Base-by-base conservation (phyloP, 441 rosid genomes). In the Pelargonium cotyledonis region DNA sequence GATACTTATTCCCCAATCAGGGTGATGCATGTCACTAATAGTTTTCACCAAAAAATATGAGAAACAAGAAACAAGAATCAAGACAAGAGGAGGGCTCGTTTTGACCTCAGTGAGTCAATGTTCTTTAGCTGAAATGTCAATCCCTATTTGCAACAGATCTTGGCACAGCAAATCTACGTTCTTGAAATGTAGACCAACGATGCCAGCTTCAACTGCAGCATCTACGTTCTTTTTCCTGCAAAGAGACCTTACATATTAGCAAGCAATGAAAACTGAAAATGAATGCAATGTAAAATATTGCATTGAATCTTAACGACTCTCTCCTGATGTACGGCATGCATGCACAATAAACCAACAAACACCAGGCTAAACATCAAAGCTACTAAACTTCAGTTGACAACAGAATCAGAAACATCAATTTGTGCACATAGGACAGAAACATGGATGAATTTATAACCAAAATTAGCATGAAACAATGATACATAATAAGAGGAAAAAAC, bases 161-260 rank as follows among this genome's bases (percentile, higher is more conserved):
- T 73, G 65, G 10, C 82, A 71, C 65, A 94, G 84, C 49, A 72
- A 64, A 62, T 78, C 82, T 14, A 84, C 82, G 69, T 78, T 80
- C 85, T 85, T 81, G 80, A 94, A 89, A 41, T 84, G 88, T 53
- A 91, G 67, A 63, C 95, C 96, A 21, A 69, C 72, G 47, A 94
- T 88, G 70, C 98, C 98, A 57, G 83, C 80, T 79, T 87, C 88
- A 43, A 58, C 75, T 16, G 97, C 98, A 66, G 89, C 91, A 66
- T 89, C 84, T 9, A 87, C 89, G 63, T 91, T 91, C 76, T 76
- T 80, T 63, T 79, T 72, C 86, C 98, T 93, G 88, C 65, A 67
- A 63, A n/a, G 60, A 49, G 23, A 15, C 61, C 10, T 31, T 12
- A 55, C 14, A 8, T 15, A 15, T 9, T 10, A 10, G 53, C 12